A percentile compares a stretch with the other conserved stretches of the same genome.
phyloP scores from a whole-genome alignment of 441 rosid genomes.

The Syzygium syzygioides region DNA sequence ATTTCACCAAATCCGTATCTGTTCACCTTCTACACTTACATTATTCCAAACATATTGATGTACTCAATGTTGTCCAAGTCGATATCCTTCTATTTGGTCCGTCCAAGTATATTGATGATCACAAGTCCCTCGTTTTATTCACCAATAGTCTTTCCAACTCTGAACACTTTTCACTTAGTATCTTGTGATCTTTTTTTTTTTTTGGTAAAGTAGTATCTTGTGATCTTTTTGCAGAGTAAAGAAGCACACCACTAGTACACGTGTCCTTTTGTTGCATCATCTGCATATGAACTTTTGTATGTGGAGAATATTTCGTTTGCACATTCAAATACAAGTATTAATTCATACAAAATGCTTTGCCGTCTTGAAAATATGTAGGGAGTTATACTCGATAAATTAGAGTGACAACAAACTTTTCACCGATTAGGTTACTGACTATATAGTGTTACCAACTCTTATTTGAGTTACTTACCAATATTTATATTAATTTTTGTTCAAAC shows the following conservation, averaged over 20 bases:
- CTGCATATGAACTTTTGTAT: not conserved
- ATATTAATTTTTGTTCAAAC: not conserved
- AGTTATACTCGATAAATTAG: not conserved
- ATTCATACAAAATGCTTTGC: not conserved
- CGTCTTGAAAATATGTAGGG: not conserved
- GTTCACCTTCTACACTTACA: not conserved
- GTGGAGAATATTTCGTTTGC: not conserved
- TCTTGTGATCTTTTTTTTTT: too few relatives aligned
- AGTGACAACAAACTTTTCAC: not conserved
- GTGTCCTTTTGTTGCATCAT: not conserved
- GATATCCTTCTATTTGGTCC: not conserved
- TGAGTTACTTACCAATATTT: not conserved
- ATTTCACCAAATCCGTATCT: not conserved
- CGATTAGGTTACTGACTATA: not conserved
- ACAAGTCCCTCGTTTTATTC: not conserved
- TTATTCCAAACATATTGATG: not conserved
- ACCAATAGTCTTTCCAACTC: not conserved
- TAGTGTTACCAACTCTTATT: not conserved
- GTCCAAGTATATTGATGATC: rapidly evolving
- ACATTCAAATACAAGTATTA: not conserved
- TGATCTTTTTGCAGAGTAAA: not conserved
- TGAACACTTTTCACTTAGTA: not conserved
- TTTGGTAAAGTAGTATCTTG: too few relatives aligned
- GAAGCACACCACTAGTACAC: not conserved
- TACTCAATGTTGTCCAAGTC: not conserved